These are phyloP conservation scores for Brassica hybrid DNA, from an alignment of 441 rosid genomes.

Conservation along the genomic window DNA sequence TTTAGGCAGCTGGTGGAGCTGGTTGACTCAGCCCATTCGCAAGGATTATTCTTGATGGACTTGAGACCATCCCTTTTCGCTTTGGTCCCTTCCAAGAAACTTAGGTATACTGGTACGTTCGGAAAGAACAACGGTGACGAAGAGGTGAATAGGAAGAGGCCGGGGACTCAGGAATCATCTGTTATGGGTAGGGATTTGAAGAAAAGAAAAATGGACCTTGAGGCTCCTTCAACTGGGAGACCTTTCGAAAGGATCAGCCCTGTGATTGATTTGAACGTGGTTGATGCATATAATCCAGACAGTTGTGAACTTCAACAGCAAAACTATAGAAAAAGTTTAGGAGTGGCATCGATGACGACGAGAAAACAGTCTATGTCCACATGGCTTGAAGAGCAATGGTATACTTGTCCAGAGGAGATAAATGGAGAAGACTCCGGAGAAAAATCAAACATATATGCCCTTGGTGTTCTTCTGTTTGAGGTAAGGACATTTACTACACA, in stretches of 20 bases:
- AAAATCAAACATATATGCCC: conserved; percentile 66
- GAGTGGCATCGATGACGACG: conserved; percentile 33
- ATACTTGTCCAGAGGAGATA: conserved; percentile 66
- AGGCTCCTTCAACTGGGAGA: conserved; percentile 43
- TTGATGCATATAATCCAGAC: conserved; percentile 43
- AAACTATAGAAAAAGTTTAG: conserved; percentile 36
- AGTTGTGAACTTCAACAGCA: conserved; percentile 44
- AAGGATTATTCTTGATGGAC: conserved; percentile 64
- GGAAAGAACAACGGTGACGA: conserved; percentile 45
- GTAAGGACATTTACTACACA: conserved; percentile 46
- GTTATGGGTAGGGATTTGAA: conserved; percentile 44
- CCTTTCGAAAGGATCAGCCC: conserved; percentile 38
- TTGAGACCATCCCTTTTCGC: conserved; percentile 62
- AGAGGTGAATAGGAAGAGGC: conserved; percentile 54
- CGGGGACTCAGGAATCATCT: conserved; percentile 43
- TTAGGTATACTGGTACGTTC: conserved; percentile 58
- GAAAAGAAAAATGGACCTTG: conserved; percentile 55
- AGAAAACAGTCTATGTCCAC: conserved; percentile 41
- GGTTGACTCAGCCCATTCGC: conserved; percentile 69
- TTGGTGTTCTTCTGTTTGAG: conserved; percentile 88
- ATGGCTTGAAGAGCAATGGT: conserved; percentile 73
- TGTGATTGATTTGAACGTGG: conserved; percentile 33
- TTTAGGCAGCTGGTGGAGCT: conserved; percentile 79
- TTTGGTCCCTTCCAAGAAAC: conserved; percentile 54
- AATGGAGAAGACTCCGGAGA: conserved; percentile 49